Percentiles rank a stretch among this genome's conserved stretches.
Evolutionary conservation across 805 yeast species (phyloP).

Genomic region (Wickerhamomyces subpelliculosus): DNA sequence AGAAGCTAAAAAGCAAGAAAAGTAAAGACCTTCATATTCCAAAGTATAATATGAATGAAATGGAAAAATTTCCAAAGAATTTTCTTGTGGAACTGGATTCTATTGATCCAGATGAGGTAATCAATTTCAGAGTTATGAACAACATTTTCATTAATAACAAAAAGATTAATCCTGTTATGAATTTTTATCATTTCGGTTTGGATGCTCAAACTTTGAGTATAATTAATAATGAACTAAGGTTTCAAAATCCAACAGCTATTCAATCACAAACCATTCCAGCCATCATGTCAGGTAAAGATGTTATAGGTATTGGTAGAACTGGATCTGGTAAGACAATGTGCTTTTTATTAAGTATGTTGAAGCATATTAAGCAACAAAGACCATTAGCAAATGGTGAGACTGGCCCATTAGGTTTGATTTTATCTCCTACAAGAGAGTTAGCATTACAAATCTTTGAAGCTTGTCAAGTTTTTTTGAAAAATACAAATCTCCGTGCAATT

Average conservation of each 20-base stretch:
- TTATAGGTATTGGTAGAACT: slow-evolving; percentile 91
- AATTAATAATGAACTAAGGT: slow-evolving; percentile 43
- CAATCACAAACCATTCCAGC: slow-evolving; percentile 90
- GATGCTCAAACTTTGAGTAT: slow-evolving; percentile 50
- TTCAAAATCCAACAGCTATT: slow-evolving; percentile 70
- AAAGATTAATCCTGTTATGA: slow-evolving; percentile 47
- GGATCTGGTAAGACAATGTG: slow-evolving; percentile 96
- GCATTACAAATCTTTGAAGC: slow-evolving; percentile 79
- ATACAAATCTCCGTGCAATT: slow-evolving; percentile 44
- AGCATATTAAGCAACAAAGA: slow-evolving; percentile 76
- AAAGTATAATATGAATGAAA: slow-evolving; percentile 26
- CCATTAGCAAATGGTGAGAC: slow-evolving; percentile 40
- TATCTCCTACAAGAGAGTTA: slow-evolving; percentile 91
- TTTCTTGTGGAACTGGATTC: slow-evolving; percentile 49
- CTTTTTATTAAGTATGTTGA: slow-evolving; percentile 72
- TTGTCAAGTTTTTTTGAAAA: slow-evolving; percentile 48
- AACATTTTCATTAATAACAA: slow-evolving; percentile 21
- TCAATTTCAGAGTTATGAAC: slow-evolving; percentile 62
- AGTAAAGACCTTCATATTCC: slow-evolving; percentile 40
- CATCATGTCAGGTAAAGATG: slow-evolving; percentile 82
- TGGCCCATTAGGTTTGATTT: slow-evolving; percentile 73
- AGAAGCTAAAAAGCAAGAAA: slow-evolving; percentile 40
- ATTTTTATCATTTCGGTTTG: slow-evolving; percentile 81
- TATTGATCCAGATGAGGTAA: slow-evolving; percentile 49
- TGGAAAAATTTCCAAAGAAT: slow-evolving; percentile 49